A percentile compares a stretch with the other conserved stretches of the same genome.
Conservation (phyloP, 2,329 filamentous ascomycete genomes). For the Elsinoe batatas region DNA sequence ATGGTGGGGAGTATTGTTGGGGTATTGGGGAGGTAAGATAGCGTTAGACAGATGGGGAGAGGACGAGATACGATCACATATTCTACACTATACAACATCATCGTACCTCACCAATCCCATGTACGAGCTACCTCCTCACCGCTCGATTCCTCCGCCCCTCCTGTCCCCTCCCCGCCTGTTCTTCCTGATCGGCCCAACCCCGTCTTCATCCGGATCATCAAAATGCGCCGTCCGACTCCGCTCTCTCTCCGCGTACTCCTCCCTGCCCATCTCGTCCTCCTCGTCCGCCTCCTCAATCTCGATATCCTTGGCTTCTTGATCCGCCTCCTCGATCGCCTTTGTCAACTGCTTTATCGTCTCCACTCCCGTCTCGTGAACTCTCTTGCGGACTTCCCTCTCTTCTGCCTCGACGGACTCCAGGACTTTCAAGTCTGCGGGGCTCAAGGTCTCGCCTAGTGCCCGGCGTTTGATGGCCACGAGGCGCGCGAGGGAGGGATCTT, state of each 20-base stretch:
- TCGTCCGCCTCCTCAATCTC: not conserved
- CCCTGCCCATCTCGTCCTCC: not conserved
- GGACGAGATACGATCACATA: not conserved
- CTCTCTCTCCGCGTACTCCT: not conserved
- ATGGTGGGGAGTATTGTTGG: constrained; percentile 80
- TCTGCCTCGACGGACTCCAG: constrained; percentile 3
- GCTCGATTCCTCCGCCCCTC: not conserved
- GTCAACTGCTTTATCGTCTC: constrained; percentile 1
- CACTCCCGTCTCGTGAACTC: not conserved
- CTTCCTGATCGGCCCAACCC: constrained; percentile 10
- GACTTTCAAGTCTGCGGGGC: constrained; percentile 13
- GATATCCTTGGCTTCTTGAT: not conserved
- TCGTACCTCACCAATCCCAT: too few relatives aligned
- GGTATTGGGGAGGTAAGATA: constrained; percentile 30
- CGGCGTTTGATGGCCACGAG: constrained; percentile 15
- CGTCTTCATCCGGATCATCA: not conserved
- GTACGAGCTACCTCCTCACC: not conserved
- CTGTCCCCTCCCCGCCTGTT: not conserved
- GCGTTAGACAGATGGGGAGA: not conserved
- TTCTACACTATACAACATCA: not conserved
- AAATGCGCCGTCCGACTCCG: not conserved
- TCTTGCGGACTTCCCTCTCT: not conserved
- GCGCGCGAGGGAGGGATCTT: constrained; percentile 12
- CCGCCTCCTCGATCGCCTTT: not conserved
- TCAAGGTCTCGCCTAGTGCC: constrained; percentile 14